Evolutionary conservation across 2,329 filamentous ascomycete genomes (phyloP).

Genomic region (Alternaria brassicicola): DNA sequence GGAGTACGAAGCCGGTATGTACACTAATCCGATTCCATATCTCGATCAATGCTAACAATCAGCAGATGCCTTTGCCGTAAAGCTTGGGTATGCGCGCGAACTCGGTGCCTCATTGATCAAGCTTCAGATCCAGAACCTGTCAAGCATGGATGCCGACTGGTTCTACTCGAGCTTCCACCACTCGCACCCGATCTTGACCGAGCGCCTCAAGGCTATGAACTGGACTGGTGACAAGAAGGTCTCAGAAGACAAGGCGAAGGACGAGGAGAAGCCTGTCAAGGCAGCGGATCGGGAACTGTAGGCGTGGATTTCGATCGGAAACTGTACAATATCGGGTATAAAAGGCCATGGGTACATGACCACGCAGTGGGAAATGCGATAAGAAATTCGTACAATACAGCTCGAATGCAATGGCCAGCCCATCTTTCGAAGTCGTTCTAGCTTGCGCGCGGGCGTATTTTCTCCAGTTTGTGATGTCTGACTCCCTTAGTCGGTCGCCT

Average conservation of each 20-base stretch:
- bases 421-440: neutral
- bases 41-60: conserved; percentile 24
- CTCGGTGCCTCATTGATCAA: conserved; percentile 90
- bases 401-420: neutral
- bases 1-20: conserved; percentile 85
- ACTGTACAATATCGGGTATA: conserved; percentile 1
- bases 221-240: conserved; percentile 74
- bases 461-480: neutral
- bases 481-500: conserved; percentile 21
- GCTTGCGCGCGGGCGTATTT: neutral
- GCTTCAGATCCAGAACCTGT: conserved; percentile 97
- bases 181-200: conserved; percentile 94
- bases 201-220: conserved; percentile 86
- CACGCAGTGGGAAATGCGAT: neutral
- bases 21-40: neutral
- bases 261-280: conserved; percentile 67
- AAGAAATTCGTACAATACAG: conserved; percentile 8
- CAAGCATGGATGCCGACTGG: conserved; percentile 98
- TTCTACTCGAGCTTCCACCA: conserved; percentile 99
- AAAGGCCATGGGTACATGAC: conserved; percentile 2
- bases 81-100: conserved; percentile 82
- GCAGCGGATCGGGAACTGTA: conserved; percentile 79
- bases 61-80: conserved; percentile 79
- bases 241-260: conserved; percentile 56
- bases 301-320: conserved; percentile 14